Evolutionary conservation across 225 moss, liverwort and hornwort genomes (phyloP).

Genomic region (Bryum argenteum): DNA sequence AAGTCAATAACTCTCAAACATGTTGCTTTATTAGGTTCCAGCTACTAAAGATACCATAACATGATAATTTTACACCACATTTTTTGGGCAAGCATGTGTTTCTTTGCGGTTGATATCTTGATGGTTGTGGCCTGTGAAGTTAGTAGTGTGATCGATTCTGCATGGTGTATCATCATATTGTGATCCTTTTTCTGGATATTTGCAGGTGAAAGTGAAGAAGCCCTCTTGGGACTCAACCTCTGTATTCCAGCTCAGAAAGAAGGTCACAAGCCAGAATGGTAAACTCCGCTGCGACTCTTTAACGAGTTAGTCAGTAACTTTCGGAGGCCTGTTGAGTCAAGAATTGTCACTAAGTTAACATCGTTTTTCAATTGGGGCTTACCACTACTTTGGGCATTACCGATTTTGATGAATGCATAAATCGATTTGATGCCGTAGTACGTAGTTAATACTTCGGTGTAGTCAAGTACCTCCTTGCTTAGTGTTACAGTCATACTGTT

Average conservation of each 20-base stretch:
- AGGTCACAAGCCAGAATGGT: constrained; percentile 62
- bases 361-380: too few relatives aligned
- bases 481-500: neutral
- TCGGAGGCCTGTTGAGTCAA: neutral
- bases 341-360: too few relatives aligned
- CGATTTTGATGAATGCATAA: neutral
- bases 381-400: neutral
- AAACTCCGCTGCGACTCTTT: neutral
- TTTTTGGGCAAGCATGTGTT: neutral
- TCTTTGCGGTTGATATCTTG: neutral
- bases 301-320: neutral
- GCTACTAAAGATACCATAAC: neutral
- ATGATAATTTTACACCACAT: neutral
- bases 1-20: constrained; percentile 13
- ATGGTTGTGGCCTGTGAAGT: neutral
- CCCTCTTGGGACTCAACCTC: constrained; percentile 73
- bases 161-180: neutral
- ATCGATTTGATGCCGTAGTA: too few relatives aligned
- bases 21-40: constrained; percentile 8
- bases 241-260: constrained; percentile 77
- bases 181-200: neutral
- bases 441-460: too few relatives aligned
- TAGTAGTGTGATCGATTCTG: neutral
- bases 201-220: constrained; percentile 78
- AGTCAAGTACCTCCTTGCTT: too few relatives aligned